Evolutionary conservation across 768 basidiomycete genomes (phyloP).

Genomic region (Scleroderma citrinum): DNA sequence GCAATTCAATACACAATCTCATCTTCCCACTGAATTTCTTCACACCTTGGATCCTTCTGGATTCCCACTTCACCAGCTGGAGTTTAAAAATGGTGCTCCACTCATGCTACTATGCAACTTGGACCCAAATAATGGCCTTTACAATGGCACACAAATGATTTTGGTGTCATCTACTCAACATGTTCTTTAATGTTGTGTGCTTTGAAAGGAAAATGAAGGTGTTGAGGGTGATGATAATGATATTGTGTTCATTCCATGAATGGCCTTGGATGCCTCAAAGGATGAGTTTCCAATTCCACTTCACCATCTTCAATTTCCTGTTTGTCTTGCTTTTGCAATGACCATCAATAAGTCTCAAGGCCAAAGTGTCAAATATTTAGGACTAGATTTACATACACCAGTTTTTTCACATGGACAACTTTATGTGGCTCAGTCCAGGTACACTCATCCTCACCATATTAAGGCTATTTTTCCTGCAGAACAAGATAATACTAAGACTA

Average conservation of each 20-base stretch:
- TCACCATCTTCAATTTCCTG: constrained; percentile 10
- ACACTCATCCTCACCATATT: neutral
- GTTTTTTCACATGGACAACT: constrained; percentile 26
- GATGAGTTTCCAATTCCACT: constrained; percentile 21
- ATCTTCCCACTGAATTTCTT: too few relatives aligned
- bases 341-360: constrained; percentile 34
- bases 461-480: neutral
- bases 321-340: constrained; percentile 25
- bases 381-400: constrained; percentile 22
- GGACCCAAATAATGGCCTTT: constrained; percentile 29
- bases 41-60: too few relatives aligned
- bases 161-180: constrained; percentile 13
- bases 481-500: too few relatives aligned
- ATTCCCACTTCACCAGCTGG: constrained; percentile 33
- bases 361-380: constrained; percentile 31
- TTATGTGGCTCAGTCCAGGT: constrained; percentile 12
- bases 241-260: constrained; percentile 25
- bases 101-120: constrained; percentile 43
- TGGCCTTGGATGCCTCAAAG: constrained; percentile 15
- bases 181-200: constrained; percentile 21
- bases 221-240: constrained; percentile 6
- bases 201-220: constrained; percentile 13
- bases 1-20: too few relatives aligned
- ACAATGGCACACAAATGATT: constrained; percentile 31
- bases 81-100: constrained; percentile 28